Evolutionary conservation across 2,329 filamentous ascomycete genomes (phyloP).

Genomic region (Alternaria longipes): DNA sequence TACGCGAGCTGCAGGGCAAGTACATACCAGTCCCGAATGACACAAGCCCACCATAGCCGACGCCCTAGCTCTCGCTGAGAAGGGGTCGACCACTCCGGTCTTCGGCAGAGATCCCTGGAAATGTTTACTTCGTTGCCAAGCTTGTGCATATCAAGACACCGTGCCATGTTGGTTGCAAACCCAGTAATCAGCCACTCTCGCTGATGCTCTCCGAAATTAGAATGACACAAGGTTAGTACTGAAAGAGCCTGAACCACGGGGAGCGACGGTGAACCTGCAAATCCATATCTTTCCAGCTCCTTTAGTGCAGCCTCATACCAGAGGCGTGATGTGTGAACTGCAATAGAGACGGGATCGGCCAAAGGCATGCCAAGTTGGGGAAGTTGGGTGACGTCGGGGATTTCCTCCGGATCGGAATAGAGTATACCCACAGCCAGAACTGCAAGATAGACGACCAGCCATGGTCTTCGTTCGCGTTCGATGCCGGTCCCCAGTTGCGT

Average conservation of each 20-base stretch:
- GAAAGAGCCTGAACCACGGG: constrained; percentile 16
- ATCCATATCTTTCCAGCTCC: constrained; percentile 14
- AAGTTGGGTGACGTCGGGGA: constrained; percentile 11
- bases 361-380: constrained; percentile 14
- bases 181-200: constrained; percentile 24
- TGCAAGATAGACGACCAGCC: constrained; percentile 18
- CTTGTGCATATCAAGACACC: constrained; percentile 23
- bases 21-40: constrained; percentile 21
- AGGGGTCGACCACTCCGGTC: constrained; percentile 16
- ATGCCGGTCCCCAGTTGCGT: constrained; percentile 11
- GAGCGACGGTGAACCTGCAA: constrained; percentile 10
- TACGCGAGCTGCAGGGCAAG: neutral
- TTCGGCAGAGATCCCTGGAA: constrained; percentile 15
- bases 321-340: constrained; percentile 17
- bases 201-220: constrained; percentile 23
- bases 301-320: constrained; percentile 25
- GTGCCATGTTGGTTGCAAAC: constrained; percentile 18
- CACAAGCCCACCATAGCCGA: constrained; percentile 24
- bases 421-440: constrained; percentile 22
- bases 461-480: constrained; percentile 12
- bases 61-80: constrained; percentile 16
- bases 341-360: constrained; percentile 5
- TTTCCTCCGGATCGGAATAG: constrained; percentile 12
- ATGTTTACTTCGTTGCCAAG: constrained; percentile 17
- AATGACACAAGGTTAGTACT: constrained; percentile 19